These are phyloP conservation scores for Obelidium mucronatum DNA, from an alignment of 192 early-diverging fungal genomes.

Conservation along the genomic window DNA sequence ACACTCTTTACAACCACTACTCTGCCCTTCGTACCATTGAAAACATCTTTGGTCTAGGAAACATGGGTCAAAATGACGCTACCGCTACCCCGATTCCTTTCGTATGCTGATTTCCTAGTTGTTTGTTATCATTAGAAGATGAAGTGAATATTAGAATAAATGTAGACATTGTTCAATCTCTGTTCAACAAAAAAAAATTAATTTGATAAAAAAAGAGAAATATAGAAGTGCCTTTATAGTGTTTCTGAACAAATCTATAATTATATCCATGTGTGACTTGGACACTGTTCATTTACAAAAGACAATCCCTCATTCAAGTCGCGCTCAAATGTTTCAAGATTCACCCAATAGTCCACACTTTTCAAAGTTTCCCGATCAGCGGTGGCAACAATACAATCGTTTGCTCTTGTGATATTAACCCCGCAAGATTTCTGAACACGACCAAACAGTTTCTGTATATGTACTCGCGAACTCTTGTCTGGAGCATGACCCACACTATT, in stretches of 20 bases:
- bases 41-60: slow-evolving; percentile 69
- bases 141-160: no score
- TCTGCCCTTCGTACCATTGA: slow-evolving; percentile 68
- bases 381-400: not conserved
- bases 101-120: slow-evolving; percentile 31
- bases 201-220: no score
- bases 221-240: no score
- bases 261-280: no score
- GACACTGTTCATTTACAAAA: no score
- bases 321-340: not conserved
- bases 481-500: slow-evolving; percentile 21
- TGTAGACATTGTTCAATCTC: no score
- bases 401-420: not conserved
- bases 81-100: slow-evolving; percentile 56
- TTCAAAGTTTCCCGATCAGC: not conserved
- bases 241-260: no score
- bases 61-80: slow-evolving; percentile 63
- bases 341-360: not conserved
- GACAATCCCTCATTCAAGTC: not conserved
- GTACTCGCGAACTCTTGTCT: not conserved
- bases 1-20: slow-evolving; percentile 71
- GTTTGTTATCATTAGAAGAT: no score
- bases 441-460: not conserved
- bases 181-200: no score
- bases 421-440: not conserved